Conservation (phyloP, 768 basidiomycete genomes). For the Mycena leptocephala region DNA sequence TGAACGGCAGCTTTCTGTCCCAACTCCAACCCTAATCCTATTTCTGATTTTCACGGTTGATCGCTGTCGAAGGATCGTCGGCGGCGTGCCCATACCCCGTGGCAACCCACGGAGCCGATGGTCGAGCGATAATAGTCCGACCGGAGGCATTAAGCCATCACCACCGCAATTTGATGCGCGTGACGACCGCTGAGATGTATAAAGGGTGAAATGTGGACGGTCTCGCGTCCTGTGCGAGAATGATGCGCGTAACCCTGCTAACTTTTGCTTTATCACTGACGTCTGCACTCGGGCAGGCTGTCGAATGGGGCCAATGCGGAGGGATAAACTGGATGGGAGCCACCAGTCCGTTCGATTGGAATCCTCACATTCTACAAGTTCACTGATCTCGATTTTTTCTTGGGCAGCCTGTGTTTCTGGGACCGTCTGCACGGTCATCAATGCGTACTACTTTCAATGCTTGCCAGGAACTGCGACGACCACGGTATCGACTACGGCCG, state of each 20-base stretch:
- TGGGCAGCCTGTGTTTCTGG: constrained; percentile 56
- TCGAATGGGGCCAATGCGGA: constrained; percentile 18
- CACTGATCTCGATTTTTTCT: neutral
- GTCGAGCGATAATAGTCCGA: constrained; percentile 15
- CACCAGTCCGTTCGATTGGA: constrained; percentile 14
- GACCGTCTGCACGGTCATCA: constrained; percentile 61
- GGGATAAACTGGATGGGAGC: constrained; percentile 10
- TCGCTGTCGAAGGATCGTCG: no score
- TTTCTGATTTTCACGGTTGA: no score
- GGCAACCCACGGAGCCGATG: constrained; percentile 3
- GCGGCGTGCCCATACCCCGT: constrained; percentile 1
- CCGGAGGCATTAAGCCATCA: neutral
- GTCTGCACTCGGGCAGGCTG: neutral
- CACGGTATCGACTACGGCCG: constrained; percentile 27
- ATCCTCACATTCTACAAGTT: constrained; percentile 1
- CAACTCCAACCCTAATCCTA: neutral
- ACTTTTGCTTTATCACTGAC: constrained; percentile 1
- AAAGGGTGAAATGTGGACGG: constrained; percentile 9
- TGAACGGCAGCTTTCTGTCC: neutral
- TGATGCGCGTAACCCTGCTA: constrained; percentile 10
- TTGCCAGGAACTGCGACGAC: constrained; percentile 58
- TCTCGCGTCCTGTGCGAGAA: constrained; percentile 6
- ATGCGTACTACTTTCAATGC: constrained; percentile 70
- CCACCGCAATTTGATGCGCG: neutral
- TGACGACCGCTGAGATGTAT: constrained; percentile 9